Conservation (phyloP, 1,139 yeast genomes). For the Nakaseomyces nivariensis region DNA sequence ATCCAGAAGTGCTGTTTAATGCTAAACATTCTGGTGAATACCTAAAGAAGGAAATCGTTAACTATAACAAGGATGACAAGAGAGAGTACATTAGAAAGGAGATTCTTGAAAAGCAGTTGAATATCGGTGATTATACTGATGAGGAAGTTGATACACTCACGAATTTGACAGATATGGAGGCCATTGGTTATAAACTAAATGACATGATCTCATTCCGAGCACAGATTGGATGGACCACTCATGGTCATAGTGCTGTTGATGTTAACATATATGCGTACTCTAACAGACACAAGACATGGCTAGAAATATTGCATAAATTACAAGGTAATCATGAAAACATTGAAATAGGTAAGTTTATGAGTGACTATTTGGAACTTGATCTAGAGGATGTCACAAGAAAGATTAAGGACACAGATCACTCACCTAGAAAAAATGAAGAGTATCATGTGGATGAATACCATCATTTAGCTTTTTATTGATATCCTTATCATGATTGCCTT, state of each 20-base stretch:
- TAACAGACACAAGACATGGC: conserved; percentile 38
- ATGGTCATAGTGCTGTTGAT: conserved; percentile 85
- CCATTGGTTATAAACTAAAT: conserved; percentile 38
- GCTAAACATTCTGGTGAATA: conserved; percentile 69
- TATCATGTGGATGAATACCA: not conserved
- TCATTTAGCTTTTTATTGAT: not conserved
- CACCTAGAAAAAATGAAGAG: conserved; percentile 23
- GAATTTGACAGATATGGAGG: conserved; percentile 16
- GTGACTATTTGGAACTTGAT: conserved; percentile 44
- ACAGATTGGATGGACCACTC: conserved; percentile 79
- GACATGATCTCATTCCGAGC: conserved; percentile 61
- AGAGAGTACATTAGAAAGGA: conserved; percentile 40
- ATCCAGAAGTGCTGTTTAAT: conserved; percentile 56
- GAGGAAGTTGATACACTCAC: conserved; percentile 37
- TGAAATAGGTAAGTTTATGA: conserved; percentile 70
- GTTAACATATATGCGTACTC: conserved; percentile 73
- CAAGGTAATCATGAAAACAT: conserved; percentile 78
- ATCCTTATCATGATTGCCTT: not conserved
- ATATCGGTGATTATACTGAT: conserved; percentile 44
- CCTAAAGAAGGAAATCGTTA: conserved; percentile 35
- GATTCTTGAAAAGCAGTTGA: conserved; percentile 48
- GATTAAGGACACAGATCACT: conserved; percentile 39
- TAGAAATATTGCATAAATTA: conserved; percentile 38
- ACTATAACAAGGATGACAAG: conserved; percentile 27
- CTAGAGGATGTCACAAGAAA: conserved; percentile 42